Base-by-base conservation (phyloP, 2,329 filamentous ascomycete species). In the Fusarium sarcochroum region DNA sequence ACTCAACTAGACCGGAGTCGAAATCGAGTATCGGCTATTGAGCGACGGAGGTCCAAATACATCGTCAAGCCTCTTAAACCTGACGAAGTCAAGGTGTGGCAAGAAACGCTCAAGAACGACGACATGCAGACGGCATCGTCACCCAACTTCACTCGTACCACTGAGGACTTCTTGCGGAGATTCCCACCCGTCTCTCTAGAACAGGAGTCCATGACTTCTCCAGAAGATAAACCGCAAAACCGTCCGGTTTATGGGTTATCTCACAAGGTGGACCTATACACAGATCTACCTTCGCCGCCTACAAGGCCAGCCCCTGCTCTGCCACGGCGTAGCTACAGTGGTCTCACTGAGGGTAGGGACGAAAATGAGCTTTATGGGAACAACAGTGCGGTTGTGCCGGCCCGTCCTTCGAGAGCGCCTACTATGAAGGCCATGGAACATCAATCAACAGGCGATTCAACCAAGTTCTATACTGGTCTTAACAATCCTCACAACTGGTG, bases 401-500 rank as follows among this genome's bases (percentile, higher is more conserved):
- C 68, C 81, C 83, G 73, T 74, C 52, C 75, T 77, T 51, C 78
- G 73, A 66, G 79, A 71, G 68, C 60, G 73, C 81, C 46, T 76
- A 83, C 48, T 11, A 63, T 63, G 53, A 80, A 81, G 60, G 77
- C 80, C 15, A 62, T 68, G 18, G 79, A 77, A 49, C 83, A 75
- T 45, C 82, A 77, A 82, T 89, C 71, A 86, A 91, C 70, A 8
- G 67, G 69, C 7, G 73, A 77, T 41, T 65, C 44, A 27, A 46
- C 63, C 27, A 77, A 65, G 37, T 62, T 71, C 38, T 76, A 76
- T 38, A 81, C 93, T 13, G 94, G 95, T 0, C 84, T 98, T 14
- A 82, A 89, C 60, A 98, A 98, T 72, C 92, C 93, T 40, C 88
- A 89, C 2, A 90, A 91, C 46, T 94, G 92, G 69, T 98, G 95